Base-by-base conservation (phyloP, 768 basidiomycete species). In the Trametes elegans region DNA sequence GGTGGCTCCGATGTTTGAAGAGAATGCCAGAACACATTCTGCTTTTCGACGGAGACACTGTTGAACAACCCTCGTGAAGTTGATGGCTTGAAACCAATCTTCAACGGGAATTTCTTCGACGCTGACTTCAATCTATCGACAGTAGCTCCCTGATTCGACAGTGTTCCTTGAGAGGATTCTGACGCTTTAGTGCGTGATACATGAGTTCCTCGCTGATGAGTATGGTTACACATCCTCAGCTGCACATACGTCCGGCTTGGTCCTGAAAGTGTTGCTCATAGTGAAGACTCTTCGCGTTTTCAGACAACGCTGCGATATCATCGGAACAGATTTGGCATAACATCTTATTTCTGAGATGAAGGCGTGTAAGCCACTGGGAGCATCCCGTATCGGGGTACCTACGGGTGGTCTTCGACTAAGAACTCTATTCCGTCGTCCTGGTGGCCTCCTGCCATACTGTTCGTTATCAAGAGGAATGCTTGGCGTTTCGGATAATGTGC, bases 11-110 rank as follows among this genome's bases (percentile, higher is more conserved):
- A 64, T 2, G 65, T 54, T 53, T 74, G 72, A 5, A 79, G 59
- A 13, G 81, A 68, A 66, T 83, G 73, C 90, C 90, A 93, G 66
- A 90, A 91, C 3, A 70, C 53, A 57, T 88, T 87, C 36, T 61
- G 39, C 36, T 49, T 19, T n/a, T 57, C 53, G 3, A n/a, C 16
- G 2, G 42, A 9, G n/a, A 31, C 6, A 7, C 23, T 27, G 29
- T 13, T 40, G 19, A 3, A 28, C 21, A 32, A 14, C 9, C 21
- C 23, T 32, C 28, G 7, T 10, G 13, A 49, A 29, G 8, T 14
- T 14, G 23, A 16, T 18, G 50, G 27, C 16, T 57, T 51, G 29
- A 52, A 47, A 7, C 38, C 13, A 3, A 52, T 35, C 38, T 58
- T 58, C 18, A 39, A 43, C 1, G 42, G 19, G n/a, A 26, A 16